Evolutionary conservation across 225 moss, liverwort and hornwort genomes (phyloP).

Genomic region (Thuidium tamariscinum): DNA sequence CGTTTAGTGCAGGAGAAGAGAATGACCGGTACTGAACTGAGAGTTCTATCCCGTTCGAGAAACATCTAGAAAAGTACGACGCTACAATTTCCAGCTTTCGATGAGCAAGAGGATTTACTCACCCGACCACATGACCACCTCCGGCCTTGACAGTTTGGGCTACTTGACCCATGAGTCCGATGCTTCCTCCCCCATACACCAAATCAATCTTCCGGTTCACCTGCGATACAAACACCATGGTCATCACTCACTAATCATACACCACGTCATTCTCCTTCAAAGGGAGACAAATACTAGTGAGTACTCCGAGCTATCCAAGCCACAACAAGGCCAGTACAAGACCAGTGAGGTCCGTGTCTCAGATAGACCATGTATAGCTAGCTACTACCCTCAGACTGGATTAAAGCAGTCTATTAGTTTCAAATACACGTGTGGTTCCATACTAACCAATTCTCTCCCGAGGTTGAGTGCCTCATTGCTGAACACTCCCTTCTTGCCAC

Average conservation of each 20-base stretch:
- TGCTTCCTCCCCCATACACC: constrained; percentile 87
- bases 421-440: neutral
- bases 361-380: neutral
- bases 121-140: constrained; percentile 89
- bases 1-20: fast-evolving
- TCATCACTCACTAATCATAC: neutral
- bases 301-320: too few relatives aligned
- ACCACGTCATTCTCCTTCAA: neutral
- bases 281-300: too few relatives aligned
- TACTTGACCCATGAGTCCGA: constrained; percentile 89
- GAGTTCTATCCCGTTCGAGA: neutral
- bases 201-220: constrained; percentile 69
- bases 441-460: constrained; percentile 29
- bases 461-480: constrained; percentile 32
- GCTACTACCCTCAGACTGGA: too few relatives aligned
- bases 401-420: too few relatives aligned
- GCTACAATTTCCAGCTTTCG: neutral
- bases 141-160: constrained; percentile 61
- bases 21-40: too few relatives aligned
- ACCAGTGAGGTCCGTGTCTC: too few relatives aligned
- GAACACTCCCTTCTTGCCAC: constrained; percentile 37
- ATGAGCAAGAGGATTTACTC: neutral
- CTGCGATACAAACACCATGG: constrained; percentile 5
- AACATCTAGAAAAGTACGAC: too few relatives aligned
- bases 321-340: neutral